Conservation (phyloP, 2,329 filamentous ascomycete species). For the Colletotrichum phormii region DNA sequence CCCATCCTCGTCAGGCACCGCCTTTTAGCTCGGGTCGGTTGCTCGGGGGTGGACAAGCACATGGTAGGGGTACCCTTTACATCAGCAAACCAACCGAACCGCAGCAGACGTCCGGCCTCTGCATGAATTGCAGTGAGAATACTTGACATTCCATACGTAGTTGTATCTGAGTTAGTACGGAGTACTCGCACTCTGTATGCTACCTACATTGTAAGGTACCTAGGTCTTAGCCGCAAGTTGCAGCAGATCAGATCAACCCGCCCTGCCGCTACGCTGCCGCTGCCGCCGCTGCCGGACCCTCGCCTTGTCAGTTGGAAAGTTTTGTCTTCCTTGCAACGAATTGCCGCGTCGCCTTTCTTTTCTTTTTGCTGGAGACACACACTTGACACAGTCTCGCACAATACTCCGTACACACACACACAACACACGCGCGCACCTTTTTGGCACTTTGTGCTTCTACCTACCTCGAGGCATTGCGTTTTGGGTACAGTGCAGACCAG, state of each 20-base stretch:
- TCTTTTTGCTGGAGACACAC: neutral
- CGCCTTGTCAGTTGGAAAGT: neutral
- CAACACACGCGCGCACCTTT: neutral
- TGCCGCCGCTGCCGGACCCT: slow-evolving; percentile 16
- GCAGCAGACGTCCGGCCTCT: neutral
- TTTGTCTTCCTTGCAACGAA: slow-evolving; percentile 3
- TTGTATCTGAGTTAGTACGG: neutral
- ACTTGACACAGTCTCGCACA: neutral
- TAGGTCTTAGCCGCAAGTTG: neutral
- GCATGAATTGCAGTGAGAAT: neutral
- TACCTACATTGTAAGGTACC: too few species aligned
- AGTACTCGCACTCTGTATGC: neutral
- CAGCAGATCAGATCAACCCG: slow-evolving; percentile 32
- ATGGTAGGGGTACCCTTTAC: neutral
- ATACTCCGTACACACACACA: neutral
- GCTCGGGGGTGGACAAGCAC: neutral
- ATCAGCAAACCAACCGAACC: neutral
- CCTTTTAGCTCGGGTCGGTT: neutral
- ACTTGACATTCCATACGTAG: neutral
- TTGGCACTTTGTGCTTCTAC: neutral
- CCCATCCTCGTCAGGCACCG: neutral
- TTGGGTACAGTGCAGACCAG: neutral
- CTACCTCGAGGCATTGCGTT: neutral
- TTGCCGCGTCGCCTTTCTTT: neutral
- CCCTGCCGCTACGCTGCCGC: slow-evolving; percentile 1